Base-by-base conservation (phyloP, 345 rosid genomes). In the Gossypium stocksii region DNA sequence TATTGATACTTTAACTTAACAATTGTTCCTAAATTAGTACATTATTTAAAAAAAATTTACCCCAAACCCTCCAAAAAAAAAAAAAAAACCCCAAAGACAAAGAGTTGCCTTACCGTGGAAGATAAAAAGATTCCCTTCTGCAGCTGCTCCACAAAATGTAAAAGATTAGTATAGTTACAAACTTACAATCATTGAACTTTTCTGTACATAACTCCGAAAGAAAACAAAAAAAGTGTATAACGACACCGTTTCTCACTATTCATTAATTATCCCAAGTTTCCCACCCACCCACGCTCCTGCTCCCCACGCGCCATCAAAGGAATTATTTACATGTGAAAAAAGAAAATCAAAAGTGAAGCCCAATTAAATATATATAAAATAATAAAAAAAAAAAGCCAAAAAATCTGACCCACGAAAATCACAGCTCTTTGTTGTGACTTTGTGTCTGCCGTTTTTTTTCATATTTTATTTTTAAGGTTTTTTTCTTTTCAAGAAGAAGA, bases 11-110 rank as follows among this genome's bases (percentile, higher is more conserved):
- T 34, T 0, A 34, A 34, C 7, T 34, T 34, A 34, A 1, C 1
- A 34, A 1, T 5, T 5, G 0, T 5, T 34, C 0, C 0, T 34
- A 0, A 0, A 1, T 34, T 4, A 0, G 0, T 4, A 29, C 0
- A 0, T 29, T 29, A 29, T 1, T 29, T 29, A 29, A 3, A 29
- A 29, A 29, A 29, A 29, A 0, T 29, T 29, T 29, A 4, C 5
- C 25, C 25, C 2, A 23, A 23, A 23, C 25, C 25, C 25, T 2
- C 25, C 25, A 27, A 27, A 27, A 27, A 27, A 29, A 29, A 52
- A 15, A 15, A 1, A 57, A 0, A 9, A 56, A 56, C 25, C 29
- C 22, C 10, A 9, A 20, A 57, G 25, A 20, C 41, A 34, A 56
- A 56, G 25, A 20, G 62, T 57, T 11, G 29, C 62, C 62, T 57